Evolutionary conservation across 139 green algal genomes (phyloP).

Genomic region (Chlorella sp.): DNA sequence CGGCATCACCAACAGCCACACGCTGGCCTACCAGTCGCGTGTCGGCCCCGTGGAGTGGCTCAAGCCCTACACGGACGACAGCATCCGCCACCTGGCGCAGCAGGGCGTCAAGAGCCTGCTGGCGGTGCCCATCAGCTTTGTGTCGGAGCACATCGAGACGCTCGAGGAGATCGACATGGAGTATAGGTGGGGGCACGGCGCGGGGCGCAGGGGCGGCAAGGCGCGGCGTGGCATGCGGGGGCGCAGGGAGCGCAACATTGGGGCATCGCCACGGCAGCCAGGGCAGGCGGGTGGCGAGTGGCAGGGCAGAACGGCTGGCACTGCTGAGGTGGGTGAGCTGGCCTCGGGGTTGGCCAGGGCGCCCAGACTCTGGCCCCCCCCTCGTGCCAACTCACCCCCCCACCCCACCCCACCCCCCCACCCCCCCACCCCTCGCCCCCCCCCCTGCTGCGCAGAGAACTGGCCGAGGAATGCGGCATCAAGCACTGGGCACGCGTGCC

Average conservation of each 20-base stretch:
- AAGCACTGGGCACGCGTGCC: constrained; percentile 94
- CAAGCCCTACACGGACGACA: constrained; percentile 97
- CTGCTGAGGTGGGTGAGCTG: too few relatives aligned
- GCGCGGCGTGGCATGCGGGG: too few relatives aligned
- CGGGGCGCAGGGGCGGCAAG: neutral
- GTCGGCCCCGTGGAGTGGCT: constrained; percentile 98
- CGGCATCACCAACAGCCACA: constrained; percentile 85
- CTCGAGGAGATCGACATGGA: constrained; percentile 99
- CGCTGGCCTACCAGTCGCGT: constrained; percentile 95
- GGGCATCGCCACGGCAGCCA: too few relatives aligned
- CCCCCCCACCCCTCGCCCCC: too few relatives aligned
- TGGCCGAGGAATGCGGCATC: constrained; percentile 83
- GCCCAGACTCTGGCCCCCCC: too few relatives aligned
- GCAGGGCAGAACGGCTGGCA: too few relatives aligned
- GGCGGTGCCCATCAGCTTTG: constrained; percentile 97
- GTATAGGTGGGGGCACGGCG: constrained; percentile 16
- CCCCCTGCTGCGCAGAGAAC: constrained; percentile 54
- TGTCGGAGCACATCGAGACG: constrained; percentile 99
- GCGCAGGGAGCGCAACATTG: too few relatives aligned
- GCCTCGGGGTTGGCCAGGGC: too few relatives aligned
- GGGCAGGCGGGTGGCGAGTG: too few relatives aligned
- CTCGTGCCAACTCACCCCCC: too few relatives aligned
- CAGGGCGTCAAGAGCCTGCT: constrained; percentile 79
- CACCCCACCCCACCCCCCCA: too few relatives aligned
- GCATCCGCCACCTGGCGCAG: constrained; percentile 85